These are phyloP conservation scores for Alternaria sp. DNA, from an alignment of 2,329 filamentous ascomycete genomes.

Conservation along the genomic window DNA sequence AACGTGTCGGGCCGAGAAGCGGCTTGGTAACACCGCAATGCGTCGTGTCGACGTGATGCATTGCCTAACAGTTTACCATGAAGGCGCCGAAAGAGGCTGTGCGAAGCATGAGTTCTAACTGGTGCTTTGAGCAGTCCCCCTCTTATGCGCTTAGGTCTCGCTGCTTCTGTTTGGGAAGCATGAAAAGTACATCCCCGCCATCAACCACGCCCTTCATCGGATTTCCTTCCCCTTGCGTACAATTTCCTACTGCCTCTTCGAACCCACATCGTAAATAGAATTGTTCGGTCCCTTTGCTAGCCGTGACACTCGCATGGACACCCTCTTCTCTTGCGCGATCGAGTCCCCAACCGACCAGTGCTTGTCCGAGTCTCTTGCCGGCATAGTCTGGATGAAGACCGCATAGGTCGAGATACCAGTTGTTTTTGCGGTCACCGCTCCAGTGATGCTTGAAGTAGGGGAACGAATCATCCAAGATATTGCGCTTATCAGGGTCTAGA, in stretches of 20 bases:
- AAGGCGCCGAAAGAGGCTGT: constrained; percentile 1
- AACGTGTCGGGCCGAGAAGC: constrained; percentile 5
- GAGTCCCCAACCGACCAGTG: constrained; percentile 56
- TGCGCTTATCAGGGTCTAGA: constrained; percentile 28
- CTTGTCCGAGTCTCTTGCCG: constrained; percentile 48
- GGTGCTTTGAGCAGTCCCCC: background rate
- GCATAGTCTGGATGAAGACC: constrained; percentile 55
- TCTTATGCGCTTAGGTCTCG: background rate
- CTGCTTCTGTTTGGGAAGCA: constrained; percentile 23
- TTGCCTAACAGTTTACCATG: background rate
- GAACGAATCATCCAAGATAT: constrained; percentile 20
- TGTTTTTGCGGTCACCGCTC: constrained; percentile 37
- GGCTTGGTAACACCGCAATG: constrained; percentile 1
- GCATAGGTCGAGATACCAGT: constrained; percentile 53
- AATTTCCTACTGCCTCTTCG: constrained; percentile 44
- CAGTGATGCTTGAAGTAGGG: constrained; percentile 35
- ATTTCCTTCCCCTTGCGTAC: constrained; percentile 46
- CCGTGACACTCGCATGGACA: constrained; percentile 53
- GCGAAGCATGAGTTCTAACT: background rate
- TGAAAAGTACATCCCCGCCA: constrained; percentile 50
- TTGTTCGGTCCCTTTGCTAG: constrained; percentile 51
- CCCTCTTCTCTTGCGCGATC: constrained; percentile 49
- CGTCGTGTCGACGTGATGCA: background rate
- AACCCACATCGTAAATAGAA: constrained; percentile 55
- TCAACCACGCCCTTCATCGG: constrained; percentile 36